These are phyloP conservation scores for Aspergillus asperescens DNA, from an alignment of 495 filamentous ascomycete genomes.

Conservation along the genomic window DNA sequence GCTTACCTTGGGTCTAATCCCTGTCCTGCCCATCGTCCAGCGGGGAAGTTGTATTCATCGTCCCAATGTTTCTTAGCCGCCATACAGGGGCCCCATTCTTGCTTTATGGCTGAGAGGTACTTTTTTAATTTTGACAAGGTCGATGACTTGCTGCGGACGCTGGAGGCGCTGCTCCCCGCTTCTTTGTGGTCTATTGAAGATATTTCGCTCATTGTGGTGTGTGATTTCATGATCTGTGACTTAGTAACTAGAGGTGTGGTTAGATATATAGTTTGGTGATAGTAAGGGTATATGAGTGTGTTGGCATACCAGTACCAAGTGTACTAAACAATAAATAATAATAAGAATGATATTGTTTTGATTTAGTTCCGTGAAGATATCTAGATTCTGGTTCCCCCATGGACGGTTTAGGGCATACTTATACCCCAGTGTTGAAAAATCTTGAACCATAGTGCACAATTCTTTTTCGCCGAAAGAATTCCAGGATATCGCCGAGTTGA, in stretches of 20 bases:
- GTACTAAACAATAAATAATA: background rate
- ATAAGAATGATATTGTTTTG: background rate
- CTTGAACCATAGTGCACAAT: background rate
- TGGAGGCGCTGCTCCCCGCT: background rate
- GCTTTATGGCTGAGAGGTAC: conserved; percentile 11
- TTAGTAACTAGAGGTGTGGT: background rate
- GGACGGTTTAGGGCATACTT: background rate
- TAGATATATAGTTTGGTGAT: background rate
- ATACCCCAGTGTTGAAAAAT: background rate
- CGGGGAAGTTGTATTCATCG: conserved; percentile 29
- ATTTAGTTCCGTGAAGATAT: background rate
- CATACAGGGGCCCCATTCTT: conserved; percentile 27
- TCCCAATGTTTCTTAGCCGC: conserved; percentile 24
- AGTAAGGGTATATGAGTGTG: background rate
- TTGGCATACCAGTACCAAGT: background rate
- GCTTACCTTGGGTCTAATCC: conserved; percentile 5
- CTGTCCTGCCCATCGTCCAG: conserved; percentile 28
- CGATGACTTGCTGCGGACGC: background rate
- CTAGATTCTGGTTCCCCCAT: background rate
- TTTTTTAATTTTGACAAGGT: conserved; percentile 16
- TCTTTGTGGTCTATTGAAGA: background rate
- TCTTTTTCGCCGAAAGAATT: background rate
- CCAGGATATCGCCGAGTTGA: background rate
- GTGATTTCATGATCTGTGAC: background rate
- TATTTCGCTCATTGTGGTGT: background rate